phyloP scores from a whole-genome alignment of 1,139 yeast species.

The Kurtzmaniella quercitrusa region DNA sequence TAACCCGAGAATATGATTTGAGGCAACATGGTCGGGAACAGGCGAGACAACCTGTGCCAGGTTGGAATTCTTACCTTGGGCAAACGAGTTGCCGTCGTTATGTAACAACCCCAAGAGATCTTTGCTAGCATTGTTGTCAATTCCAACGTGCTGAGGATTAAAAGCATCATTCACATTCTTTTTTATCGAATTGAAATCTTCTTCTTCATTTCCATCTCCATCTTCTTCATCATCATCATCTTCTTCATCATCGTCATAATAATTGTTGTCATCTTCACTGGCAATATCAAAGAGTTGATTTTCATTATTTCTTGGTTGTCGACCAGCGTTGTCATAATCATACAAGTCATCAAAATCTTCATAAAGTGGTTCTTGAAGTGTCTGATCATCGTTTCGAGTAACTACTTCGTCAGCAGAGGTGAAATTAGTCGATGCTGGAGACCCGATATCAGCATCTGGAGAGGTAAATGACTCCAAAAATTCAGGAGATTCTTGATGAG shows the following conservation, averaged over 20 bases:
- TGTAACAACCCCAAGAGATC: background rate
- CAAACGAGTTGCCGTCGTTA: background rate
- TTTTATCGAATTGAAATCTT: background rate
- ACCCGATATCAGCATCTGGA: background rate
- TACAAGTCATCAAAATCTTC: conserved; percentile 34
- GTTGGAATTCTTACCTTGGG: background rate
- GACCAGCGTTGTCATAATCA: conserved; percentile 24
- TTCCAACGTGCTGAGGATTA: background rate
- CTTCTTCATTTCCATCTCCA: too few relatives aligned
- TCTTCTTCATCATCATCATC: too few relatives aligned
- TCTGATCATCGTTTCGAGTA: conserved; percentile 6
- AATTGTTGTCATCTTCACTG: conserved; percentile 26
- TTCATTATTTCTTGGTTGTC: conserved; percentile 13
- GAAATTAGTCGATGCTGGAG: conserved; percentile 1
- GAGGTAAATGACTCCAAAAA: conserved; percentile 1
- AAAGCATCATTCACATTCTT: background rate
- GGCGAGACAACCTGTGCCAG: background rate
- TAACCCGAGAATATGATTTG: conserved; percentile 1
- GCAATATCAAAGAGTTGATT: conserved; percentile 29
- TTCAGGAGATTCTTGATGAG: background rate
- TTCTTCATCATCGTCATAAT: conserved; percentile 1
- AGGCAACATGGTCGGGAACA: background rate
- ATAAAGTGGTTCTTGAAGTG: conserved; percentile 13
- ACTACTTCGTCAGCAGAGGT: background rate
- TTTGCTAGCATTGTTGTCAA: background rate